phyloP scores from a whole-genome alignment of 768 basidiomycete species.

The Boletus vermiculosoides region DNA sequence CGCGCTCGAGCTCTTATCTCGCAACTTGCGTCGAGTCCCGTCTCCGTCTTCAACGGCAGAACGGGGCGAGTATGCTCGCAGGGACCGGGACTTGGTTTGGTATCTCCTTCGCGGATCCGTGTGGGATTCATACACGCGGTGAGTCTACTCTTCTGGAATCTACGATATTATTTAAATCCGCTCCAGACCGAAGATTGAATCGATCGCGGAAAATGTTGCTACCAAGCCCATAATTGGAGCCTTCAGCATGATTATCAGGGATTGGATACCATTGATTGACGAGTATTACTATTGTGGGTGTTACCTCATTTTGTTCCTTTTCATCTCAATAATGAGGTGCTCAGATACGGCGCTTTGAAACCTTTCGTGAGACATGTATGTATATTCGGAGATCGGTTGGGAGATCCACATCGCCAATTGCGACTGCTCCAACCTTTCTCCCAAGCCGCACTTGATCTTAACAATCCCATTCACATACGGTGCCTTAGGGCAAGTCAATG shows the following conservation, averaged over 20 bases:
- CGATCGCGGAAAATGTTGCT: conserved; percentile 53
- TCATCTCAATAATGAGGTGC: conserved; percentile 4
- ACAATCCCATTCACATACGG: neutral
- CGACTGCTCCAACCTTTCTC: neutral
- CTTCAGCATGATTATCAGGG: conserved; percentile 66
- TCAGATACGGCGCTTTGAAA: conserved; percentile 47
- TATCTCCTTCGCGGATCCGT: conserved; percentile 84
- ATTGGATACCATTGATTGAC: conserved; percentile 87
- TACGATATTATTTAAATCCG: neutral
- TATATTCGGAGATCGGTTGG: conserved; percentile 1
- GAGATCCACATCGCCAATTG: conserved; percentile 1
- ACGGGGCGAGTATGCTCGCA: conserved; percentile 73
- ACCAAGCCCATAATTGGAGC: conserved; percentile 65
- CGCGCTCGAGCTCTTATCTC: conserved; percentile 68
- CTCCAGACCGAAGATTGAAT: conserved; percentile 72
- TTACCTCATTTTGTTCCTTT: neutral
- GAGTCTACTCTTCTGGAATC: conserved; percentile 17
- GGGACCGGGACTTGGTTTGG: conserved; percentile 82
- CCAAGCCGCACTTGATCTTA: neutral
- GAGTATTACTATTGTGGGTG: conserved; percentile 87
- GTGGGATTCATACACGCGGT: conserved; percentile 81
- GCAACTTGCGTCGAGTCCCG: conserved; percentile 68
- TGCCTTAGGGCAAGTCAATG: neutral
- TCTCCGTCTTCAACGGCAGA: conserved; percentile 62
- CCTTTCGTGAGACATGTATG: conserved; percentile 1